Conservation (phyloP, 495 filamentous ascomycete species). For the Penicillium ochrochloron region DNA sequence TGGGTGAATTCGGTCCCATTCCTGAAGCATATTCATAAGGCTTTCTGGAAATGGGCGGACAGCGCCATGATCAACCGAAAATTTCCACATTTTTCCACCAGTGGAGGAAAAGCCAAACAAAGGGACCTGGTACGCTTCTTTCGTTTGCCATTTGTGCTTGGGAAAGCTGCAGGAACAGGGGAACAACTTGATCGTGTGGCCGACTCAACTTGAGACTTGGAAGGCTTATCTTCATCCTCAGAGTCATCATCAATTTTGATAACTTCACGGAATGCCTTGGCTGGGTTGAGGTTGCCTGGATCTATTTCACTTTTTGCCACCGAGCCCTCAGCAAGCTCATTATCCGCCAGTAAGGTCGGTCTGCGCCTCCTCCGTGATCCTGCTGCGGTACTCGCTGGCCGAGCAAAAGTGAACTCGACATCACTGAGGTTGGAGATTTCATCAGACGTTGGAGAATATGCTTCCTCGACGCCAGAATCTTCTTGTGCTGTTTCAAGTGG, state of each 20-base stretch:
- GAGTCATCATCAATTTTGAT: neutral
- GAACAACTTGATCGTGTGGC: neutral
- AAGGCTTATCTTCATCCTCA: neutral
- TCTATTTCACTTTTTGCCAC: neutral
- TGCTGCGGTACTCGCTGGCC: too few species aligned
- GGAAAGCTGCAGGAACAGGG: neutral
- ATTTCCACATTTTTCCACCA: neutral
- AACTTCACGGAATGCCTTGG: neutral
- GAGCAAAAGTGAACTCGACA: too few species aligned
- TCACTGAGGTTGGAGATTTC: too few species aligned
- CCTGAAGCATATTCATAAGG: neutral
- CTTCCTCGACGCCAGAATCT: too few species aligned
- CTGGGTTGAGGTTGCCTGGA: neutral
- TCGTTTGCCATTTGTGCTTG: neutral
- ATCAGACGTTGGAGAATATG: too few species aligned
- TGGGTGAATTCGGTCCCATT: neutral
- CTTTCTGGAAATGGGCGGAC: neutral
- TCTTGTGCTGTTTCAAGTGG: too few species aligned
- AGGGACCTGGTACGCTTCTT: too few species aligned
- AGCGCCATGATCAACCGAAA: neutral
- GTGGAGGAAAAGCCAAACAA: too few species aligned
- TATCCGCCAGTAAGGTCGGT: neutral
- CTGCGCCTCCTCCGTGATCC: neutral
- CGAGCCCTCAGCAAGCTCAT: neutral
- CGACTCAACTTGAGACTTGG: neutral